phyloP scores from a whole-genome alignment of 1,284 basidiomycete species.

The Puccinia hordei region DNA sequence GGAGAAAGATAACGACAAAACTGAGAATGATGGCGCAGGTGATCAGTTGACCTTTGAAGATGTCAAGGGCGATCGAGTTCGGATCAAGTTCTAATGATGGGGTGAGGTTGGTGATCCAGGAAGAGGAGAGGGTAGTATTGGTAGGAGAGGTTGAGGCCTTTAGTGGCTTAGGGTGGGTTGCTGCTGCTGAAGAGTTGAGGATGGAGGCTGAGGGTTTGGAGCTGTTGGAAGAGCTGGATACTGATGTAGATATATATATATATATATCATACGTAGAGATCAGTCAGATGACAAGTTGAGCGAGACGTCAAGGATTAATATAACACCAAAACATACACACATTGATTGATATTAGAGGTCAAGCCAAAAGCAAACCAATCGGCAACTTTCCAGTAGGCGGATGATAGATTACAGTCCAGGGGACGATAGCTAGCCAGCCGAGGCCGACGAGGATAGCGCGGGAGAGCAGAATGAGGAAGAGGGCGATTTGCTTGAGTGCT shows the following conservation, averaged over 20 bases:
- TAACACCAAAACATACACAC: slow-evolving; percentile 44
- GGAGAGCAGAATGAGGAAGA: slow-evolving; percentile 64
- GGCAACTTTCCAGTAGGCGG: slow-evolving; percentile 78
- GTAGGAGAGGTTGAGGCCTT: slow-evolving; percentile 23
- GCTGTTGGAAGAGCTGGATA: slow-evolving; percentile 12
- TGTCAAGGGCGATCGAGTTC: slow-evolving; percentile 71
- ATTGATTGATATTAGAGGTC: slow-evolving; percentile 42
- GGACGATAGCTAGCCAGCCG: slow-evolving; percentile 87
- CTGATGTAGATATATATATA: slow-evolving; percentile 61
- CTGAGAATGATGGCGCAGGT: slow-evolving; percentile 82
- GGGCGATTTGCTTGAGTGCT: too few species aligned
- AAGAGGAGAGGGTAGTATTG: slow-evolving; percentile 44
- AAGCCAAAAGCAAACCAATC: slow-evolving; percentile 65
- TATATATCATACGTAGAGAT: slow-evolving; percentile 52
- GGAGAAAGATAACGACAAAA: slow-evolving; percentile 82
- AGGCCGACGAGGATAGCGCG: slow-evolving; percentile 74
- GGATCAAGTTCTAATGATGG: slow-evolving; percentile 52
- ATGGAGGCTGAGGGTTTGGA: slow-evolving; percentile 23
- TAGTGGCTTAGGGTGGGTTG: slow-evolving; percentile 21
- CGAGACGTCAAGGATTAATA: slow-evolving; percentile 19
- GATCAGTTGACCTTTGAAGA: slow-evolving; percentile 90
- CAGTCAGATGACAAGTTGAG: background rate
- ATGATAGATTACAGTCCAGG: slow-evolving; percentile 83
- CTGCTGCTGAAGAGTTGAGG: slow-evolving; percentile 11
- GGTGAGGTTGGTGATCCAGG: slow-evolving; percentile 38